Conservation (phyloP, 2,329 filamentous ascomycete genomes). For the Trichoderma simmonsii region DNA sequence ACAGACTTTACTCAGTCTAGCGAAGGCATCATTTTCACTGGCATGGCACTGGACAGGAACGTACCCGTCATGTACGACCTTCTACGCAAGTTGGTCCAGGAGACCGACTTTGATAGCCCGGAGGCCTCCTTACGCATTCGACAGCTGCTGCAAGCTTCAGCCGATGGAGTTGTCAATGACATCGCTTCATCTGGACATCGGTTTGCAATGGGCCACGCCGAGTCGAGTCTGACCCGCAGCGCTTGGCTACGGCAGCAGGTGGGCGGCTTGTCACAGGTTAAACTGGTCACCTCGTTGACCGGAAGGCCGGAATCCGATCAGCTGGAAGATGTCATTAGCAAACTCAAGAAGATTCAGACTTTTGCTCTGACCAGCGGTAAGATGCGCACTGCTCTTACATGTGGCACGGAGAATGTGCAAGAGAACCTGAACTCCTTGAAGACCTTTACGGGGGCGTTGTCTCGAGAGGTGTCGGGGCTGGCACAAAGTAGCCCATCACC, state of each 20-base stretch:
- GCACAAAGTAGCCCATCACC: constrained; percentile 30
- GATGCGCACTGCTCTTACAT: constrained; percentile 81
- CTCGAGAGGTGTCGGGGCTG: constrained; percentile 39
- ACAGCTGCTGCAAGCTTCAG: constrained; percentile 80
- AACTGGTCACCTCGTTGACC: constrained; percentile 76
- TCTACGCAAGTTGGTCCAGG: constrained; percentile 72
- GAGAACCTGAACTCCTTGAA: constrained; percentile 69
- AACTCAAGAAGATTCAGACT: constrained; percentile 80
- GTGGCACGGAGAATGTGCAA: constrained; percentile 68
- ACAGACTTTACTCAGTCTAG: constrained; percentile 65
- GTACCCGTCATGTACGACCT: constrained; percentile 89
- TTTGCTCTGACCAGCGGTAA: constrained; percentile 68
- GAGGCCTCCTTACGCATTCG: constrained; percentile 79
- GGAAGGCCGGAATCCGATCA: constrained; percentile 66
- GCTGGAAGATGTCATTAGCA: constrained; percentile 71
- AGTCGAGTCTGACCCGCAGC: constrained; percentile 71
- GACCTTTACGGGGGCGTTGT: constrained; percentile 58
- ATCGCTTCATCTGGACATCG: constrained; percentile 88
- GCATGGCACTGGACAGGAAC: constrained; percentile 86
- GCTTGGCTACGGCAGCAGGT: constrained; percentile 78
- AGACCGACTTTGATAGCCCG: constrained; percentile 85
- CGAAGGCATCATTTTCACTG: constrained; percentile 81
- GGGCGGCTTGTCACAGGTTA: constrained; percentile 85
- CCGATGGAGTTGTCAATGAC: constrained; percentile 85
- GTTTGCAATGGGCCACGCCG: constrained; percentile 79